Evolutionary conservation across 2,329 filamentous ascomycete species (phyloP).

Genomic region (Cucurbitaria berberidis): DNA sequence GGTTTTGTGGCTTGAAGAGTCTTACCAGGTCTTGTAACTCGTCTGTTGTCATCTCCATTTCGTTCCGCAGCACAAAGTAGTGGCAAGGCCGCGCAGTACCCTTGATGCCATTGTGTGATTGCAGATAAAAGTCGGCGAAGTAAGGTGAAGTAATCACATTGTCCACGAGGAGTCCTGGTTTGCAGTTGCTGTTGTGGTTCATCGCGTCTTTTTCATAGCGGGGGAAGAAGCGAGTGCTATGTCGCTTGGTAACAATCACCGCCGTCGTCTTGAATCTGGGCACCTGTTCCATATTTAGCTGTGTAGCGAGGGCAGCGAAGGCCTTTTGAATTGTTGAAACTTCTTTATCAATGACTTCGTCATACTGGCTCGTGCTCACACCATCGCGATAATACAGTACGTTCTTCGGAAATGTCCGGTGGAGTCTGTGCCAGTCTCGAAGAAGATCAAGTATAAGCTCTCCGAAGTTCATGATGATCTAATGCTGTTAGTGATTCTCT

Average conservation of each 20-base stretch:
- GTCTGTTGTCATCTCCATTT: not conserved
- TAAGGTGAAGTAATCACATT: slow-evolving; percentile 30
- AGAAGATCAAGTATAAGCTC: too few species aligned
- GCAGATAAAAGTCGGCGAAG: slow-evolving; percentile 45
- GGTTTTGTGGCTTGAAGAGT: too few species aligned
- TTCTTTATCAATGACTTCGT: too few species aligned
- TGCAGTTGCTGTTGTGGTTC: slow-evolving; percentile 4
- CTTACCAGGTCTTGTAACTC: not conserved
- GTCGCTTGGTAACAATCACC: slow-evolving; percentile 50
- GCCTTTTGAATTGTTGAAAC: not conserved
- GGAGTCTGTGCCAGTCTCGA: too few species aligned
- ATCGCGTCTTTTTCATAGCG: slow-evolving; percentile 6
- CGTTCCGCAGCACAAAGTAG: slow-evolving; percentile 25
- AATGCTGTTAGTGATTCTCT: too few species aligned
- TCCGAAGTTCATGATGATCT: too few species aligned
- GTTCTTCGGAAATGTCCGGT: too few species aligned
- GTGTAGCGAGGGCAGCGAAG: too few species aligned
- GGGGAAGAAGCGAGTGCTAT: slow-evolving; percentile 50
- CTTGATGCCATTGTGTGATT: slow-evolving; percentile 37
- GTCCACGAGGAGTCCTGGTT: slow-evolving; percentile 42
- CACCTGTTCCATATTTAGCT: too few species aligned
- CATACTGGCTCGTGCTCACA: too few species aligned
- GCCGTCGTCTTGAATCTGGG: slow-evolving; percentile 13
- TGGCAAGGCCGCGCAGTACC: slow-evolving; percentile 41
- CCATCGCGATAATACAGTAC: slow-evolving; percentile 40